Conservation (phyloP, 257 asterid genomes). For the Solanum boliviense region DNA sequence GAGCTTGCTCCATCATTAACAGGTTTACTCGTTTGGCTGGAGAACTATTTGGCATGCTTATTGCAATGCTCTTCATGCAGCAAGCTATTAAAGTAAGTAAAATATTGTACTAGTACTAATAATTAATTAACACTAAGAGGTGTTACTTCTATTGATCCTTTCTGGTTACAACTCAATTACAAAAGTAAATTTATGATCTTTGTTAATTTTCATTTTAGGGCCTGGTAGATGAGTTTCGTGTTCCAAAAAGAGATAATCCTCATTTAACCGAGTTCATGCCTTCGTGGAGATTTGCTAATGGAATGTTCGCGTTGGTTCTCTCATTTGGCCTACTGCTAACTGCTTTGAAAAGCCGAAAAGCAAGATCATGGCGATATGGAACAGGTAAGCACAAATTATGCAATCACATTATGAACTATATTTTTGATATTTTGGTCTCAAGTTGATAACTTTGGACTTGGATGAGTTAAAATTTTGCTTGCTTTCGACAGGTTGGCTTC, state of each 20-base stretch:
- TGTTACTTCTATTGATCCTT: not conserved
- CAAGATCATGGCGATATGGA: slow-evolving; percentile 87
- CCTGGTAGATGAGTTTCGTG: slow-evolving; percentile 75
- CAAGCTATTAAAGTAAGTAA: slow-evolving; percentile 64
- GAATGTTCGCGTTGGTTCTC: slow-evolving; percentile 75
- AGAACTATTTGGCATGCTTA: slow-evolving; percentile 86
- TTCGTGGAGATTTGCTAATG: slow-evolving; percentile 89
- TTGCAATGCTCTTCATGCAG: slow-evolving; percentile 97
- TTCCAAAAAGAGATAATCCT: slow-evolving; percentile 50
- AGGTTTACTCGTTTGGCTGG: slow-evolving; percentile 95
- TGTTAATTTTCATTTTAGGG: slow-evolving; percentile 30
- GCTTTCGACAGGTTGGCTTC: slow-evolving; percentile 47
- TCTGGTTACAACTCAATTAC: not conserved
- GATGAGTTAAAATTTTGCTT: not conserved
- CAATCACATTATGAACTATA: not conserved
- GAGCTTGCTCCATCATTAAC: slow-evolving; percentile 94
- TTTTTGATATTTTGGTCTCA: not conserved
- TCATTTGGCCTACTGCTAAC: slow-evolving; percentile 70
- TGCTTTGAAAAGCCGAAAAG: slow-evolving; percentile 73
- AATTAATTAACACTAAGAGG: not conserved
- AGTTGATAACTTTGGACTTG: not conserved
- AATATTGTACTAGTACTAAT: not conserved
- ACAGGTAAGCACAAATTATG: slow-evolving; percentile 33
- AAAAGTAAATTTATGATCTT: not conserved
- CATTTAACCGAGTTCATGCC: slow-evolving; percentile 33